Base-by-base conservation (phyloP, 1,284 basidiomycete genomes). In the Heterobasidion annosum region DNA sequence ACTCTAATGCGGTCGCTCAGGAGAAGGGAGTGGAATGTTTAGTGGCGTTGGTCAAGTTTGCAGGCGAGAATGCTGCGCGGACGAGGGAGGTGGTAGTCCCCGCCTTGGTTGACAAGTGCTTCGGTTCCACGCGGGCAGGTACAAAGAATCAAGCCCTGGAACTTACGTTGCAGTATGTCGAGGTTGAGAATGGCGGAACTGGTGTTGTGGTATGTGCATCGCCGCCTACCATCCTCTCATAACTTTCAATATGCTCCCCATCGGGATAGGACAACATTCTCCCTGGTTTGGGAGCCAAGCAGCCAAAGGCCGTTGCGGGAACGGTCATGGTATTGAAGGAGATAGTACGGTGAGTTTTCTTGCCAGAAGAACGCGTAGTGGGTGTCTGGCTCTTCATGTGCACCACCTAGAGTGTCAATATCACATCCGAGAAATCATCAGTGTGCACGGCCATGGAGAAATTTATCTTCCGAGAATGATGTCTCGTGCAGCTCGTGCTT, bases 1-100 rank as follows among this genome's bases (percentile, higher is more conserved):
- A 99, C 66, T 77, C 93, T 1, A 99, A 99, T 70, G 97, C 91
- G 12, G 96, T 98, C 34, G 95, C 97, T 10, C 97, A 99, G 70
- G 97, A 99, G 75, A 98, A 97, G 68, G 97, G 91, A 37, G 79
- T 97, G 18, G 89, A 97, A 70, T 88, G 91, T 64, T 72, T 96
- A 44, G 79, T 90, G 60, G 76, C 88, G 13, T 82, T 98, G 59
- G 85, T 98, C 60, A 91, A 93, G 70, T 93, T 88, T 64, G 92
- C 93, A 16, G 97, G 96, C 55, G 92, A 95, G 73, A 85, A 79
- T 48, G 85, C 89, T 52, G 86, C 87, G 48, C 85, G 83, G 70
- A 90, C 91, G 43, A 76, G 95, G 64, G 82, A 91, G 55, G 78
- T 78, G 5, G 86, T 99, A 13, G 76, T 97, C 1, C 92, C 95